A percentile compares a stretch with the other conserved stretches of the same genome.
Conservation (phyloP, 805 yeast genomes). For the Kodamaea neixiangensis region DNA sequence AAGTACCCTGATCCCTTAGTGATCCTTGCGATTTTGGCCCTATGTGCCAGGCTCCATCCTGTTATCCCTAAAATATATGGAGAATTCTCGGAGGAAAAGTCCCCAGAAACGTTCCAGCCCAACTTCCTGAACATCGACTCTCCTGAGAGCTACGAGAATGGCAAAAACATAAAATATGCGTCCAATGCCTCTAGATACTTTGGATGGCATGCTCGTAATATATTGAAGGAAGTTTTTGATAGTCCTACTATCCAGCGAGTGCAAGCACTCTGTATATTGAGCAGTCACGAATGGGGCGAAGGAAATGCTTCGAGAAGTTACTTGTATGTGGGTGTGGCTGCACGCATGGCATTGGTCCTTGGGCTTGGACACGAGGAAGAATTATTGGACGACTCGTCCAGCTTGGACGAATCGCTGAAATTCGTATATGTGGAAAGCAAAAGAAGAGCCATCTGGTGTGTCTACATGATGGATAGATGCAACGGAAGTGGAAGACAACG, state of each 20-base stretch:
- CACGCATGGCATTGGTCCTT: constrained; percentile 38
- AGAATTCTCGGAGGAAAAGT: constrained; percentile 25
- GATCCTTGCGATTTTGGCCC: constrained; percentile 35
- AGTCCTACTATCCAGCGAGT: constrained; percentile 39
- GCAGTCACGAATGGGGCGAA: constrained; percentile 46
- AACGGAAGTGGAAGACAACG: constrained; percentile 37
- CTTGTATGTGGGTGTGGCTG: constrained; percentile 40
- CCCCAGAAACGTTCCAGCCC: constrained; percentile 31
- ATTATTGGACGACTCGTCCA: constrained; percentile 6
- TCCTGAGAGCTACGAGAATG: constrained; percentile 3
- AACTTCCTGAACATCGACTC: constrained; percentile 5
- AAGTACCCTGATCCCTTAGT: constrained; percentile 31
- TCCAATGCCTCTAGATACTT: constrained; percentile 38
- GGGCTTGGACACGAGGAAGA: constrained; percentile 27
- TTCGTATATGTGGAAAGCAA: constrained; percentile 31
- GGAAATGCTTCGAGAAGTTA: constrained; percentile 38
- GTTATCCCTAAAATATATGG: constrained; percentile 32
- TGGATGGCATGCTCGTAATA: constrained; percentile 39
- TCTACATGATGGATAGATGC: constrained; percentile 45
- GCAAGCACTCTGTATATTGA: constrained; percentile 37
- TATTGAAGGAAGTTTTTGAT: constrained; percentile 36
- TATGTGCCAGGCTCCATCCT: constrained; percentile 38
- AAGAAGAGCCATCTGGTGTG: constrained; percentile 42
- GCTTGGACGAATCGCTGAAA: constrained; percentile 14
- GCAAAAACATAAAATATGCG: constrained; percentile 16